Evolutionary conservation across 2,329 filamentous ascomycete genomes (phyloP).

Genomic region (Graphilbum sp.): DNA sequence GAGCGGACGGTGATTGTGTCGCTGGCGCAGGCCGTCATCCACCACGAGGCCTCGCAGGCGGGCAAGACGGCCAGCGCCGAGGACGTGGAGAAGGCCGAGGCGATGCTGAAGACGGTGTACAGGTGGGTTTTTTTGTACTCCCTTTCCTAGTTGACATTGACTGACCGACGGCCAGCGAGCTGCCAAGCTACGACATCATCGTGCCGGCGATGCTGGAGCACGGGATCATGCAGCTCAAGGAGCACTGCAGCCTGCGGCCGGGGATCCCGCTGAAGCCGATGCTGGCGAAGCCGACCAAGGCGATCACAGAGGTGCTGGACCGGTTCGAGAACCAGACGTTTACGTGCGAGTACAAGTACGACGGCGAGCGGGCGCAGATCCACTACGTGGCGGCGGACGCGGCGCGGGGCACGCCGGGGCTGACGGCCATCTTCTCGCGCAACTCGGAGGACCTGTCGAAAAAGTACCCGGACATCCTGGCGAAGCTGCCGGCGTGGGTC

Average conservation of each 20-base stretch:
- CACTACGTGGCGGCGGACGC: constrained; percentile 84
- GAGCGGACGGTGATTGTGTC: constrained; percentile 86
- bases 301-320: constrained; percentile 92
- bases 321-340: constrained; percentile 91
- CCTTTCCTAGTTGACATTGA: constrained; percentile 13
- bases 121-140: constrained; percentile 32
- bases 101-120: constrained; percentile 78
- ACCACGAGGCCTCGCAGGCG: constrained; percentile 60
- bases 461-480: constrained; percentile 92
- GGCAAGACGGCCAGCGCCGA: constrained; percentile 47
- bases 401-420: constrained; percentile 43
- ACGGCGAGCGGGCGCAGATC: constrained; percentile 95
- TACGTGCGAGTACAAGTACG: constrained; percentile 98
- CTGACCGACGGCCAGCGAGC: constrained; percentile 43
- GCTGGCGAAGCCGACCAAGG: constrained; percentile 96
- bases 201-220: constrained; percentile 77
- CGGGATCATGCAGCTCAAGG: constrained; percentile 66
- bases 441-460: constrained; percentile 96
- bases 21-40: constrained; percentile 73
- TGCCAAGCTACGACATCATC: constrained; percentile 90
- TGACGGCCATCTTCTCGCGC: constrained; percentile 87
- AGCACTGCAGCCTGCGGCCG: constrained; percentile 80
- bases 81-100: constrained; percentile 69
- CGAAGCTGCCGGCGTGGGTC: constrained; percentile 77
- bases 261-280: constrained; percentile 95